Evolutionary conservation across 768 basidiomycete genomes (phyloP).

Genomic region (Trametes elegans): DNA sequence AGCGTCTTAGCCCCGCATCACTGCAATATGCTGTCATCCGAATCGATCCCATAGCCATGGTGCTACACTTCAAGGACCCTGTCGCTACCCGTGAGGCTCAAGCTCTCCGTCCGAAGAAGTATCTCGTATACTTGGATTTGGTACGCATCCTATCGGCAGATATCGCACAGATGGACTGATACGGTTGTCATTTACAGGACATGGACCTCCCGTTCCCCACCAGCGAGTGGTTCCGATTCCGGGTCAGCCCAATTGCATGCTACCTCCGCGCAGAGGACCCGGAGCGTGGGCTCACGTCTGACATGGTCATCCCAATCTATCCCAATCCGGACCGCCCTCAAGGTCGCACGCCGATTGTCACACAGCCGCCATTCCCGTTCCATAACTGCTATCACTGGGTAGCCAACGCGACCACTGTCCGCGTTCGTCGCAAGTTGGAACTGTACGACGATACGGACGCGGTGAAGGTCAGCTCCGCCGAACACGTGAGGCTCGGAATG

Average conservation of each 20-base stretch:
- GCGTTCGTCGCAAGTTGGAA: neutral
- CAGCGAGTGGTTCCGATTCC: neutral
- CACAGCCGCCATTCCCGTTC: neutral
- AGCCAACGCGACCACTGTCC: neutral
- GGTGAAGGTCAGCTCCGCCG: neutral
- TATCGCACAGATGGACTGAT: too few species aligned
- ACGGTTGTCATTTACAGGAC: too few species aligned
- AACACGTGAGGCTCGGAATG: neutral
- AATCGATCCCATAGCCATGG: constrained; percentile 5
- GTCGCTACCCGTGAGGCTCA: neutral
- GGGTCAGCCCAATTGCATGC: neutral
- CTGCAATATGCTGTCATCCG: neutral
- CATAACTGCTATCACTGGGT: neutral
- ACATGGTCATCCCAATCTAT: neutral
- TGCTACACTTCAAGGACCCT: neutral
- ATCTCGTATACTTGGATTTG: neutral
- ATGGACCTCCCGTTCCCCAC: too few species aligned
- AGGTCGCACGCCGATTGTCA: neutral
- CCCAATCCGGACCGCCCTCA: neutral
- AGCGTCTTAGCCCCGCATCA: neutral
- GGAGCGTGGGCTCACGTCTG: neutral
- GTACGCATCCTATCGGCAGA: too few species aligned
- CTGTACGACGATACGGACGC: neutral
- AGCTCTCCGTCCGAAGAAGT: neutral
- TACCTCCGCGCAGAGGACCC: neutral